Base-by-base conservation (phyloP, 2,329 filamentous ascomycete species). In the Trematosphaeria pertusa region DNA sequence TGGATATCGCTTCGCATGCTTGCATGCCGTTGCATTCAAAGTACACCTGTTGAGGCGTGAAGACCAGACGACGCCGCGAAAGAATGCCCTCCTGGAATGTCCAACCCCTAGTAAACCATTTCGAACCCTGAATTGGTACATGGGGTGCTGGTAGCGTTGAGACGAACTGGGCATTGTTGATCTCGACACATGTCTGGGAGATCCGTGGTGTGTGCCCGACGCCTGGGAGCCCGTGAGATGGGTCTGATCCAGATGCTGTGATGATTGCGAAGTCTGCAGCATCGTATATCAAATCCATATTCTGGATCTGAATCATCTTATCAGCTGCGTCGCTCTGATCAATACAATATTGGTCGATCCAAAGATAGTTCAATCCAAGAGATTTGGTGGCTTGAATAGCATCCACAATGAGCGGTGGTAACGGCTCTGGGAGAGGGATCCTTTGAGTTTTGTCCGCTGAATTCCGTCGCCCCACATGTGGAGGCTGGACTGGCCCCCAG, bases 41-140 rank as follows among this genome's bases (percentile, higher is more conserved):
- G 19, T 45, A 49, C 9, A 39, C 34, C n/a, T 49, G 46, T 9
- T 32, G 4, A 5, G 21, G 5, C 9, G 36, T 33, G 21, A 49
- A 49, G 20, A 34, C n/a, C 15, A 45, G 17, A 7, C 34, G 22
- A 4, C 46, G 18, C 15, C 22, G 18, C 4, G 46, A 46, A 11
- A 45, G 18, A 6, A 24, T 7, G 9, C 22, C 41, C 32, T 46
- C 41, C 28, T 49, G 46, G 22, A 30, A 49, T 11, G 41, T 40
- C 41, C 46, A 45, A 4, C 34, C 41, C n/a, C 41, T 2, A 9
- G 46, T 49, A 6, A 19, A 36, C 46, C 46, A 49, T 18, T 28
- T 28, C 24, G 24, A 28, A 7, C 12, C 12, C 12, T 28, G 7
- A 12, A 28, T 28, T 32, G 8, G 7, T 28, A 8, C 24, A 28